Base-by-base conservation (phyloP, 306 rosid species). In the Phaseolus lunatus region DNA sequence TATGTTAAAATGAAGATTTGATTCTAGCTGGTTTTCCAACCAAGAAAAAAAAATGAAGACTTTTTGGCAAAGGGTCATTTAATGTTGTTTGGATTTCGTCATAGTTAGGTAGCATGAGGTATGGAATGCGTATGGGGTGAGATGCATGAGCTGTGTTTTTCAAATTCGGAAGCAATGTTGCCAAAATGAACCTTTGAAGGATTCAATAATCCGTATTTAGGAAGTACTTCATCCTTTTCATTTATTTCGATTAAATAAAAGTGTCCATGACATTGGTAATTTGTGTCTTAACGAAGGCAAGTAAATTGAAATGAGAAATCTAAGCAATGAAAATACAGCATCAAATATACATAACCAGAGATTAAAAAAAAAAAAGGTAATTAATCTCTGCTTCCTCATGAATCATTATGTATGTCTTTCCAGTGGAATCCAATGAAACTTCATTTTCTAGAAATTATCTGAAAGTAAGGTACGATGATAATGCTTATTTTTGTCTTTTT, bases 381-480 rank as follows among this genome's bases (percentile, higher is more conserved):
- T 54, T 64, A 49, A 59, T 59, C 45, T 57, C 33, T 15, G 39
- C 53, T 62, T 50, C 43, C 67, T 57, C 68, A 75, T 75, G 56
- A 77, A 15, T 61, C 43, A 6, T 61, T 19, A 15, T 59, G 67
- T 19, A 15, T 59, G 67, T 61, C 43, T 62, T 43, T 59, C 37
- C 19, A 54, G 53, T 44, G 78, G 90, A 89, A 89, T 87, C 91
- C 91, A 80, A 84, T 83, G 87, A 70, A 84, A 77, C 79, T 66
- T 43, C 59, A 77, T 75, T 79, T 78, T 61, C 74, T 73, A 73
- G 64, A 33, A 33, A 33, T 7, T 7, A 33, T 33, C 39, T 8
- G 39, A 33, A 24, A 81, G 72, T 7, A 72, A 67, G 13, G 39
- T 43, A 31, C 35, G 7, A 31, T 31, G 35, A 0, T 5, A 31